phyloP scores from a whole-genome alignment of 768 basidiomycete genomes.

The Auricularia cornea region DNA sequence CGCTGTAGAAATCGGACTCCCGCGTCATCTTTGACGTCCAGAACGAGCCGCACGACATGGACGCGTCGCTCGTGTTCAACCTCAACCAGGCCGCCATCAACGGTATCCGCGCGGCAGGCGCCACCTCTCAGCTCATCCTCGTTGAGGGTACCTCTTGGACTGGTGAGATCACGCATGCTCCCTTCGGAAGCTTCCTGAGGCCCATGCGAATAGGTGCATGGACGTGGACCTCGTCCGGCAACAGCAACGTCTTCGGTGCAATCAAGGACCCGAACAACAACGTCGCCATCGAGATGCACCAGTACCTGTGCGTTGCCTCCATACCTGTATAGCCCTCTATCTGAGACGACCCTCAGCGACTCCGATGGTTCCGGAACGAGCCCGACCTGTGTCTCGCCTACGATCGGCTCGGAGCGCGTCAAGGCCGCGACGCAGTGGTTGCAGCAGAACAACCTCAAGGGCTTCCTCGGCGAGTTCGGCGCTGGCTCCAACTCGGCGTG shows the following conservation, averaged over 20 bases:
- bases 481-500: conserved; percentile 30
- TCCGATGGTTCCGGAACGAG: conserved; percentile 48
- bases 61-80: conserved; percentile 37
- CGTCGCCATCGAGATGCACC: conserved; percentile 59
- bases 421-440: conserved; percentile 51
- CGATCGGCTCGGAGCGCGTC: conserved; percentile 52
- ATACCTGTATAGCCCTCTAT: too few relatives aligned
- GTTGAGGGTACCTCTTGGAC: conserved; percentile 41
- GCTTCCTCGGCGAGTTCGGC: conserved; percentile 58
- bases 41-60: conserved; percentile 61
- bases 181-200: not conserved
- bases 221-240: conserved; percentile 52
- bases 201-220: conserved; percentile 5
- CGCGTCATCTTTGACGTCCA: conserved; percentile 47
- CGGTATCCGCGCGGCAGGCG: conserved; percentile 54
- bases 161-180: conserved; percentile 25
- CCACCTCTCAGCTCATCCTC: conserved; percentile 36
- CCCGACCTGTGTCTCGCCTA: conserved; percentile 45
- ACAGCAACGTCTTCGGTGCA: conserved; percentile 40
- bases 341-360: conserved; percentile 21
- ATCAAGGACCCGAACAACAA: conserved; percentile 57
- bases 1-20: conserved; percentile 22
- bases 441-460: conserved; percentile 49
- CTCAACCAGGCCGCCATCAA: conserved; percentile 62
- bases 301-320: conserved; percentile 36